Percentiles rank a stretch among this genome's conserved stretches.
phyloP scores from a whole-genome alignment of 1,284 basidiomycete genomes.

The Moesziomyces aphidis region DNA sequence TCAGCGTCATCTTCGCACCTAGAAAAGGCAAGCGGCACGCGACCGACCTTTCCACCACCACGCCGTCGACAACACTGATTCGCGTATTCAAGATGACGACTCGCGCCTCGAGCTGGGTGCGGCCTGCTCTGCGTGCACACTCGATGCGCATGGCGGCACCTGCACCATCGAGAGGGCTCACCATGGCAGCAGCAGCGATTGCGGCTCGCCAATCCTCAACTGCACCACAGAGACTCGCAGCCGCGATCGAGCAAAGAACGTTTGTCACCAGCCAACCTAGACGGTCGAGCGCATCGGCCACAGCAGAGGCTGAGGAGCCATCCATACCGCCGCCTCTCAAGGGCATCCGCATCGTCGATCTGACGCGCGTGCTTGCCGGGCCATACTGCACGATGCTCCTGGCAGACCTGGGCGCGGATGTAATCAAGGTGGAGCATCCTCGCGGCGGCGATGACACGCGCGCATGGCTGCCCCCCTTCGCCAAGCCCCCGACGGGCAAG shows the following conservation, averaged over 20 bases:
- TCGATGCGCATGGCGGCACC: not conserved
- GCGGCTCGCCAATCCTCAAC: too few relatives aligned
- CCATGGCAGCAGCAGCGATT: not conserved
- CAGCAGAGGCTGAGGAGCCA: conserved; percentile 20
- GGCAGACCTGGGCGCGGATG: conserved; percentile 86
- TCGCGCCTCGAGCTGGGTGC: not conserved
- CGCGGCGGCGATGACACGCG: conserved; percentile 89
- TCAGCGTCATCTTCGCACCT: not conserved
- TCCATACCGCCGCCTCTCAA: conserved; percentile 76
- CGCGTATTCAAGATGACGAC: not conserved
- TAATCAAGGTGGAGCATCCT: conserved; percentile 75
- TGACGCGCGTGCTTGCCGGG: conserved; percentile 88
- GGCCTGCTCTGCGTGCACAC: not conserved
- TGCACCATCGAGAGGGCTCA: not conserved
- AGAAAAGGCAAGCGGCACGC: not conserved
- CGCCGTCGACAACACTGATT: too few relatives aligned
- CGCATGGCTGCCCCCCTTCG: conserved; percentile 63
- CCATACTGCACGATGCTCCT: conserved; percentile 84
- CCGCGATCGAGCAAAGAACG: not conserved
- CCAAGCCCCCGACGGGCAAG: conserved; percentile 35
- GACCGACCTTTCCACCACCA: not conserved
- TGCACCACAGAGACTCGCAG: not conserved
- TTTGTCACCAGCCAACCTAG: conserved; percentile 4
- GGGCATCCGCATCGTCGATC: conserved; percentile 83
- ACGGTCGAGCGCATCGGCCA: conserved; percentile 1